A percentile compares a stretch with the other conserved stretches of the same genome.
Conservation (phyloP, 345 rosid species). For the Euphorbia pulcherrima region DNA sequence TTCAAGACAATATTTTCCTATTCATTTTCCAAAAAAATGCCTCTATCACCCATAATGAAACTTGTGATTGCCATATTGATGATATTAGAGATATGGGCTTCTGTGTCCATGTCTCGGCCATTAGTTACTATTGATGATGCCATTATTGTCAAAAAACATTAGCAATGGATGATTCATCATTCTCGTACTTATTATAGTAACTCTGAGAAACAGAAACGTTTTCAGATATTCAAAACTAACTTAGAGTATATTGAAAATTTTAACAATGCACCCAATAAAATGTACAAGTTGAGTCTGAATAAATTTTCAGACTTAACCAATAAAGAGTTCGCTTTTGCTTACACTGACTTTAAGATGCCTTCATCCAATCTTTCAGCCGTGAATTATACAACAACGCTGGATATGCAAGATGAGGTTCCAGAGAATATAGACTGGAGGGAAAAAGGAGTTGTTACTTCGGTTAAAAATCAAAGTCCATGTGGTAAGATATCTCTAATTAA, state of each 20-base stretch:
- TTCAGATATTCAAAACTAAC: constrained; percentile 25
- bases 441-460: not conserved
- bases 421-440: constrained; percentile 4
- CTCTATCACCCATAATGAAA: not conserved
- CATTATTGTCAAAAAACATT: constrained; percentile 13
- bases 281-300: not conserved
- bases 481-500: not conserved
- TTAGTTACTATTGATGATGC: not conserved
- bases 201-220: constrained; percentile 22
- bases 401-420: not conserved
- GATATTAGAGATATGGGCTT: not conserved
- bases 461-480: not conserved
- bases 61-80: not conserved
- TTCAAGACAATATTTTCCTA: not conserved
- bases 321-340: not conserved
- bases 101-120: not conserved
- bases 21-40: not conserved
- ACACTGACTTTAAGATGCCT: not conserved
- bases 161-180: constrained; percentile 24
- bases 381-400: too few species aligned
- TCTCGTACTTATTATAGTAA: constrained; percentile 9
- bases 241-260: constrained; percentile 11
- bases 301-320: not conserved
- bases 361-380: too few species aligned
- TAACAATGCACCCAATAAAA: constrained; percentile 4